Conservation (phyloP, 164 flowering plant species). For the Vitis riparia region DNA sequence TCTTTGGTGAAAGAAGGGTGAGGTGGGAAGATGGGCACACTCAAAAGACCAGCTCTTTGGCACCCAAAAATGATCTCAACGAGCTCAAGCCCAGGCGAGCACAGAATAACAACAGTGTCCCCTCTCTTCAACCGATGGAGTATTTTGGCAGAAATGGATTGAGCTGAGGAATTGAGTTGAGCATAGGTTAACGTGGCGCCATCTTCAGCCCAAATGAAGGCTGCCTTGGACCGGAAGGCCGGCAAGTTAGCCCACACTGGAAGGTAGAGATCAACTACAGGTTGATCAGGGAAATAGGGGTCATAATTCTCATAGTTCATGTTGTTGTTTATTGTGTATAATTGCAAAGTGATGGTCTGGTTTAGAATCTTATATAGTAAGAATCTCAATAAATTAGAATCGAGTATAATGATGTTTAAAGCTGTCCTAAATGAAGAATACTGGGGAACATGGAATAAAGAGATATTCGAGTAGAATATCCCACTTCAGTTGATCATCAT, state of each 20-base stretch:
- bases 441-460: too few relatives aligned
- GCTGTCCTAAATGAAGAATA: too few relatives aligned
- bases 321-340: neutral
- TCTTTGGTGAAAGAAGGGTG: slow-evolving; percentile 27
- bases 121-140: slow-evolving; percentile 33
- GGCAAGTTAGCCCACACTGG: slow-evolving; percentile 62
- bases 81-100: slow-evolving; percentile 68
- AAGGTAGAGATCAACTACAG: slow-evolving; percentile 69
- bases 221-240: slow-evolving; percentile 55
- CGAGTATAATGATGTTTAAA: too few relatives aligned
- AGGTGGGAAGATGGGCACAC: slow-evolving; percentile 54
- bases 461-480: too few relatives aligned
- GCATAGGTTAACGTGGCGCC: slow-evolving; percentile 43
- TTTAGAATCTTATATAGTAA: too few relatives aligned
- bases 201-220: slow-evolving; percentile 62
- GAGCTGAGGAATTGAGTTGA: slow-evolving; percentile 46
- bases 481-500: too few relatives aligned
- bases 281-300: slow-evolving; percentile 74
- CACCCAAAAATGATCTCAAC: slow-evolving; percentile 63
- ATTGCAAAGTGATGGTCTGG: too few relatives aligned
- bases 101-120: slow-evolving; percentile 56
- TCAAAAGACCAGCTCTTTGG: slow-evolving; percentile 68
- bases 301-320: slow-evolving; percentile 65
- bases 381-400: too few relatives aligned
- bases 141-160: slow-evolving; percentile 41